Base-by-base conservation (phyloP, 208 protist species). In the Acanthamoeba healyi region DNA sequence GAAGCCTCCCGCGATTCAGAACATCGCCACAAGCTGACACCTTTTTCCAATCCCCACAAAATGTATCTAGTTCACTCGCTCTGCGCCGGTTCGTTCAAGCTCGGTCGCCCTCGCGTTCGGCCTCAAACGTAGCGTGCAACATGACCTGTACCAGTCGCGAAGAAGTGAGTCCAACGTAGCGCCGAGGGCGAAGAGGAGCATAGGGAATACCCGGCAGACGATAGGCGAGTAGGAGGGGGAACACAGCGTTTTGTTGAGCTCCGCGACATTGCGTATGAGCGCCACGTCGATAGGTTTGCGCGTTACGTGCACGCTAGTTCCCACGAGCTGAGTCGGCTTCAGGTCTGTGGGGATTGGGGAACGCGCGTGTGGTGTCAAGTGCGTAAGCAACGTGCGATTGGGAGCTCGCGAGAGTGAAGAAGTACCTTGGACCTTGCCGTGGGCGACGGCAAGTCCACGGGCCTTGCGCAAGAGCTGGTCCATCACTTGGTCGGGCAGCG, bases 21-120 rank as follows among this genome's bases (percentile, higher is more conserved):
- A 58, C 74, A 84, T 84, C 42, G 40, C 74, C 17, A 79, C 67
- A 14, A 42, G 67, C 34, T 77, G 67, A 77, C 34, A 49, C 44
- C 44, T 5, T 19, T n/a, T 19, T 17, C 17, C 51, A n/a, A n/a
- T n/a, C n/a, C n/a, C n/a, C n/a, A n/a, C n/a, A n/a, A n/a, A 49
- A 49, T 49, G 44, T 49, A 49, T 15, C 44, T 49, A 49, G 7
- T 12, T 49, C 44, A 15, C 44, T 4, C 44, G 12, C 12, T 12
- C 12, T 49, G 44, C 12, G 44, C 44, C 12, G 44, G 44, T 4
- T 12, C 7, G 44, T 15, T 49, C 44, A 49, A 12, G 44, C 4
- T 49, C 44, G 44, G 7, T 49, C 44, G 12, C 17, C 14, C 5
- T 12, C 7, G 19, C 7, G 58, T 34, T 44, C 6, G 26, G 34